Conservation (phyloP, 2,329 filamentous ascomycete genomes). For the Colletotrichum karsti region DNA sequence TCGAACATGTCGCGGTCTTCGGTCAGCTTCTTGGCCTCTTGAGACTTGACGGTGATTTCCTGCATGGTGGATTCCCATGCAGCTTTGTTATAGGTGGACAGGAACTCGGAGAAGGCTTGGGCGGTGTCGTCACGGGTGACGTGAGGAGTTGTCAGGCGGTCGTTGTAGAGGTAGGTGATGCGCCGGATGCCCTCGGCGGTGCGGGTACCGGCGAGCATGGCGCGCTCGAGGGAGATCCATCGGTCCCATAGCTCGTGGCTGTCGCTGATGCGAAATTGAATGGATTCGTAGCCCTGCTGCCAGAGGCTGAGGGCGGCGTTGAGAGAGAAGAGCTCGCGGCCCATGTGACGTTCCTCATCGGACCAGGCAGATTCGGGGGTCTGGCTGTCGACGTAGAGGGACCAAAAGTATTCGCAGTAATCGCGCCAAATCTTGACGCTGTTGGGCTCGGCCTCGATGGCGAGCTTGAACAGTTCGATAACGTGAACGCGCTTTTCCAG, state of each 20-base stretch:
- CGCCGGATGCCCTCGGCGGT: slow-evolving; percentile 67
- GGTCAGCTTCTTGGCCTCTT: slow-evolving; percentile 70
- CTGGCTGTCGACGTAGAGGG: slow-evolving; percentile 72
- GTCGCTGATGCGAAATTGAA: slow-evolving; percentile 78
- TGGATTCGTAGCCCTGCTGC: slow-evolving; percentile 75
- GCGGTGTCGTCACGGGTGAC: slow-evolving; percentile 79
- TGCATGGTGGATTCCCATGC: slow-evolving; percentile 81
- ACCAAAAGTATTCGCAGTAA: slow-evolving; percentile 82
- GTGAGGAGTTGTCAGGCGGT: slow-evolving; percentile 78
- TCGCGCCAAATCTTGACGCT: slow-evolving; percentile 79
- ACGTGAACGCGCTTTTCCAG: slow-evolving; percentile 74
- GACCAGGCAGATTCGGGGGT: slow-evolving; percentile 64
- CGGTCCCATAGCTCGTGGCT: slow-evolving; percentile 84
- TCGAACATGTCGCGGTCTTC: slow-evolving; percentile 74
- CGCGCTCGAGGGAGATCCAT: slow-evolving; percentile 77
- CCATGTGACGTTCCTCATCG: slow-evolving; percentile 74
- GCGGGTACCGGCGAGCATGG: slow-evolving; percentile 67
- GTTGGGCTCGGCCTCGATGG: slow-evolving; percentile 75
- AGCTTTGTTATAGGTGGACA: slow-evolving; percentile 75
- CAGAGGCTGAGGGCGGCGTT: slow-evolving; percentile 74
- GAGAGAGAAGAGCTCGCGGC: slow-evolving; percentile 76
- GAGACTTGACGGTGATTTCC: slow-evolving; percentile 69
- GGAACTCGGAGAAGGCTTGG: slow-evolving; percentile 77
- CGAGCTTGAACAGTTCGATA: slow-evolving; percentile 77
- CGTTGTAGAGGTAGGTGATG: slow-evolving; percentile 74